Percentiles rank a stretch among this genome's conserved stretches.
phyloP scores from a whole-genome alignment of 768 basidiomycete species.

The Termitomyces sp. region DNA sequence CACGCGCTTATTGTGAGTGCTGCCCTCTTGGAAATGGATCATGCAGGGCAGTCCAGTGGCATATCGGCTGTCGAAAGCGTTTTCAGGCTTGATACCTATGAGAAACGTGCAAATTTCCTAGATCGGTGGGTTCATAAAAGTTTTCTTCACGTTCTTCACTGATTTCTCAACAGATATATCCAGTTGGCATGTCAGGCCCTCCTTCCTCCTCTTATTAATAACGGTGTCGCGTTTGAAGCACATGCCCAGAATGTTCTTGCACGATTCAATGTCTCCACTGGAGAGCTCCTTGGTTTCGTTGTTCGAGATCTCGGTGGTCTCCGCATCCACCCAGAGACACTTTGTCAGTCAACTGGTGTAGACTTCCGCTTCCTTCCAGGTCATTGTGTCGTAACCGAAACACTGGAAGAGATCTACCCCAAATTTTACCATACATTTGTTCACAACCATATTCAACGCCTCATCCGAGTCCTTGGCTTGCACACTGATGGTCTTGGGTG shows the following conservation, averaged over 20 bases:
- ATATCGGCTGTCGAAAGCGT: constrained; percentile 42
- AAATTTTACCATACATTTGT: constrained; percentile 59
- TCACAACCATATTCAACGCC: constrained; percentile 54
- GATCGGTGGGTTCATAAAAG: constrained; percentile 30
- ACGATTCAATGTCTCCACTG: constrained; percentile 37
- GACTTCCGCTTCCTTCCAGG: constrained; percentile 47
- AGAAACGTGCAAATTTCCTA: constrained; percentile 41
- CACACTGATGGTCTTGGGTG: constrained; percentile 49
- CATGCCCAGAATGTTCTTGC: constrained; percentile 54
- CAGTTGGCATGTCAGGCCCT: constrained; percentile 46
- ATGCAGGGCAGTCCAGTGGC: constrained; percentile 32
- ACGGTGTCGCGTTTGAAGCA: constrained; percentile 58
- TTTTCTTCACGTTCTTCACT: background rate
- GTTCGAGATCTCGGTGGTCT: constrained; percentile 55
- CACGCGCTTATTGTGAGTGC: constrained; percentile 46
- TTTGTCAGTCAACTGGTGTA: constrained; percentile 41
- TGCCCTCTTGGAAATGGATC: constrained; percentile 49
- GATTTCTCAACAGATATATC: constrained; percentile 34
- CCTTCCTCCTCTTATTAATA: constrained; percentile 44
- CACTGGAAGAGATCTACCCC: constrained; percentile 45
- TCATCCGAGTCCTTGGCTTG: constrained; percentile 47
- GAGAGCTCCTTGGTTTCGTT: constrained; percentile 43
- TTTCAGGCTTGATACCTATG: constrained; percentile 39
- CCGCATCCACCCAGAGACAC: constrained; percentile 46
- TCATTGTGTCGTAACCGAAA: constrained; percentile 44